Evolutionary conservation across 129 eudicot species (phyloP).

Genomic region (Silybum marianum): DNA sequence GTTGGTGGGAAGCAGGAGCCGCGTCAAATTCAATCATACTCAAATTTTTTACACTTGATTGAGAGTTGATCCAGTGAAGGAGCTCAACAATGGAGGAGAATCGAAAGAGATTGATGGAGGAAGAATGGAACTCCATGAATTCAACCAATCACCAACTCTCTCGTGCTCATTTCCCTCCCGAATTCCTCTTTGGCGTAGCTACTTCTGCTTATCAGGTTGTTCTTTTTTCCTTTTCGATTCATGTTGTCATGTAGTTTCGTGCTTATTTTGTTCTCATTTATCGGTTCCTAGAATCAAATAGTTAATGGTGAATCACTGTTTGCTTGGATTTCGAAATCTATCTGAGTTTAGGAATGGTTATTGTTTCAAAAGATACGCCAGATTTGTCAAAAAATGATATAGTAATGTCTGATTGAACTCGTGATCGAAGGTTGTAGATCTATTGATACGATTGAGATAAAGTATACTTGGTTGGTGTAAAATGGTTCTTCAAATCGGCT

Average conservation of each 20-base stretch:
- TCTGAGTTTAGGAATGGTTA: background rate
- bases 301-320: background rate
- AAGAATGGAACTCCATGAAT: conserved; percentile 45
- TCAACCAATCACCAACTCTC: conserved; percentile 28
- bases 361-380: background rate
- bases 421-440: background rate
- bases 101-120: conserved; percentile 45
- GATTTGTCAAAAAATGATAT: background rate
- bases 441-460: too few relatives aligned
- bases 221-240: background rate
- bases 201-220: conserved; percentile 78
- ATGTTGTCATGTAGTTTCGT: background rate
- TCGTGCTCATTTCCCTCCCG: conserved; percentile 50
- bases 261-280: background rate
- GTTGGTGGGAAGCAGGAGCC: too few relatives aligned
- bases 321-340: background rate
- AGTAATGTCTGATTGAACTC: conserved; percentile 2
- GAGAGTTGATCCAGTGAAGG: too few relatives aligned
- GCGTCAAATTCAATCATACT: too few relatives aligned
- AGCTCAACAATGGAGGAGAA: conserved; percentile 28
- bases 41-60: too few relatives aligned
- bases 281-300: background rate
- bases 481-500: too few relatives aligned
- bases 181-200: conserved; percentile 72
- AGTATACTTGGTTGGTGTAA: too few relatives aligned